Percentiles rank a stretch among this genome's conserved stretches.
Conservation (phyloP, 1,139 yeast genomes). For the Ashbya aceris region DNA sequence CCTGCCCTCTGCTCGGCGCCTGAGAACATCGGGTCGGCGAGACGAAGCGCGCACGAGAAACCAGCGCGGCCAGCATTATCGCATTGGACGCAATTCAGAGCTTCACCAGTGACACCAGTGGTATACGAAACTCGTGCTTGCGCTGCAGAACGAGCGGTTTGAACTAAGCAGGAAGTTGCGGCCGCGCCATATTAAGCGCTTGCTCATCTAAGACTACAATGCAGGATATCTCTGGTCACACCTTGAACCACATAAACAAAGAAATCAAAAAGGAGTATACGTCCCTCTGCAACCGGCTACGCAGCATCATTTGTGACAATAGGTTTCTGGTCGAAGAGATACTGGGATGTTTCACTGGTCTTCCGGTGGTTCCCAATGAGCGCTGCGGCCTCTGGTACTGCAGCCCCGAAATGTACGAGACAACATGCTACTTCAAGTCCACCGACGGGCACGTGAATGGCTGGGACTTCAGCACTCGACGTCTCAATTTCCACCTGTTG, state of each 20-base stretch:
- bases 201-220: background rate
- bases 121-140: no score
- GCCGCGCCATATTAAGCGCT: no score
- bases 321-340: conserved; percentile 33
- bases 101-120: no score
- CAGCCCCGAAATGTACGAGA: conserved; percentile 33
- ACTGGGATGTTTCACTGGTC: conserved; percentile 24
- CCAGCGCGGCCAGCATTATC: no score
- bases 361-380: conserved; percentile 61
- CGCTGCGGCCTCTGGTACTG: conserved; percentile 88
- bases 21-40: no score
- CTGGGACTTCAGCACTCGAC: conserved; percentile 67
- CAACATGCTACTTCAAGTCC: conserved; percentile 69
- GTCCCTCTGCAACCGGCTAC: conserved; percentile 54
- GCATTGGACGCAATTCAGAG: no score
- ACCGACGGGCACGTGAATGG: conserved; percentile 82
- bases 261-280: conserved; percentile 43
- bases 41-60: no score
- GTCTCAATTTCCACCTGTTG: conserved; percentile 65
- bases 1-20: no score
- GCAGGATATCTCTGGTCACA: conserved; percentile 1
- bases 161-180: no score
- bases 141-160: no score
- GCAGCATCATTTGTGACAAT: conserved; percentile 58
- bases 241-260: conserved; percentile 21